These are phyloP conservation scores for Solanum habrochaites DNA, from an alignment of 257 asterid species.

Conservation along the genomic window DNA sequence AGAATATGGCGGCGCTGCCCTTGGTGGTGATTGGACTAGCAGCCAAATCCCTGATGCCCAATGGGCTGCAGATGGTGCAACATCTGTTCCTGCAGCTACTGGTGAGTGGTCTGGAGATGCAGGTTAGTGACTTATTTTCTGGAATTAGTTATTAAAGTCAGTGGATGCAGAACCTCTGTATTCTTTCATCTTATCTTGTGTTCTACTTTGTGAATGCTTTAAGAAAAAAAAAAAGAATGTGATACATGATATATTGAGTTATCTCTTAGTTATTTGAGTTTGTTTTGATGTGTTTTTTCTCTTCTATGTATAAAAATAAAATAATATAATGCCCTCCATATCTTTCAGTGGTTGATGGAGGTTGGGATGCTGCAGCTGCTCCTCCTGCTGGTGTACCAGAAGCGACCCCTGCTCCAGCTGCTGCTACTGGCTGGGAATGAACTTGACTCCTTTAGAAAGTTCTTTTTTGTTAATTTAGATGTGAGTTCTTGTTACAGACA, in stretches of 20 bases:
- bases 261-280: no score
- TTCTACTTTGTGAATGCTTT: neutral
- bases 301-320: no score
- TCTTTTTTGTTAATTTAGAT: neutral
- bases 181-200: neutral
- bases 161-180: neutral
- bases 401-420: neutral
- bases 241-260: neutral
- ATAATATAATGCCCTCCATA: neutral
- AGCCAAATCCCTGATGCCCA: slow-evolving; percentile 33
- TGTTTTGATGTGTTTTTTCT: neutral
- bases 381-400: neutral
- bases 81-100: slow-evolving; percentile 6
- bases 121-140: slow-evolving; percentile 9
- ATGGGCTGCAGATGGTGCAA: slow-evolving; percentile 20
- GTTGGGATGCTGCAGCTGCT: neutral
- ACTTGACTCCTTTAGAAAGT: neutral
- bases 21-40: slow-evolving; percentile 34
- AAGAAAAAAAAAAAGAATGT: neutral
- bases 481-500: neutral
- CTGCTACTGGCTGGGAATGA: neutral
- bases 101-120: slow-evolving; percentile 27
- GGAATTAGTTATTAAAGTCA: neutral
- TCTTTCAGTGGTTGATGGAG: neutral
- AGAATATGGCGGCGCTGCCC: slow-evolving; percentile 15